These are phyloP conservation scores for Podila epigama DNA, from an alignment of 192 early-diverging fungal genomes.

Conservation along the genomic window DNA sequence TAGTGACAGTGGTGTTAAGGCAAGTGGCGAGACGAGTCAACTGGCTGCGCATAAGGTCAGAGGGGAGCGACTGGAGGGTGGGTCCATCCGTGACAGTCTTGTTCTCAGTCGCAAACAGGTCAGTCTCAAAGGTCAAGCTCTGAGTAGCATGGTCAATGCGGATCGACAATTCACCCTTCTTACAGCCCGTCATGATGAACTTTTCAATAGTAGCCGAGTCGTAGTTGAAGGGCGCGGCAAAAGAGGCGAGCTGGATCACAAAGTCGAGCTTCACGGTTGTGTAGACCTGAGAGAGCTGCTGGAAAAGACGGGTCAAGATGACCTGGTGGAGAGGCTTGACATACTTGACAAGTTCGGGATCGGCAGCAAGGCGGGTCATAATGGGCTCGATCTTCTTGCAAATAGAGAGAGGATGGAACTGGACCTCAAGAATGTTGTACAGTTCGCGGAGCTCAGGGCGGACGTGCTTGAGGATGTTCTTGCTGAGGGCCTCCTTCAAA, in stretches of 20 bases:
- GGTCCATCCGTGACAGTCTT: conserved; percentile 82
- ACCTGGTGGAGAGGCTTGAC: conserved; percentile 94
- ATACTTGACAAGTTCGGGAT: conserved; percentile 86
- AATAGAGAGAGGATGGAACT: conserved; percentile 99
- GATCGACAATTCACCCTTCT: conserved; percentile 94
- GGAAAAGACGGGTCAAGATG: conserved; percentile 95
- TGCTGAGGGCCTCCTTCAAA: conserved; percentile 89
- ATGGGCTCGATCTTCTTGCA: conserved; percentile 96
- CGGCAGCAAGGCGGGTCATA: conserved; percentile 74
- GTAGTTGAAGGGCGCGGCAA: conserved; percentile 87
- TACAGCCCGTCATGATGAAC: conserved; percentile 98
- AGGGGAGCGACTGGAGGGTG: conserved; percentile 82
- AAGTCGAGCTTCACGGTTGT: conserved; percentile 95
- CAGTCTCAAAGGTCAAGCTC: conserved; percentile 92
- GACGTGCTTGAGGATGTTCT: conserved; percentile 85
- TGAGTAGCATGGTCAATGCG: conserved; percentile 93
- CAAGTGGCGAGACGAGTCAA: conserved; percentile 85
- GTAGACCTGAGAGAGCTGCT: conserved; percentile 99
- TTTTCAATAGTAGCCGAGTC: conserved; percentile 91
- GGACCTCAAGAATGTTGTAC: conserved; percentile 96
- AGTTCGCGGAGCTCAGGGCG: conserved; percentile 89
- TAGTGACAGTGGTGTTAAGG: conserved; percentile 83
- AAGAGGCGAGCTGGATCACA: conserved; percentile 86
- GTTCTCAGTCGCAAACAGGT: conserved; percentile 82
- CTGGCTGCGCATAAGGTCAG: conserved; percentile 94